Conservation (phyloP, 352 stramenopile species). For the Thraustochytrium striatum region DNA sequence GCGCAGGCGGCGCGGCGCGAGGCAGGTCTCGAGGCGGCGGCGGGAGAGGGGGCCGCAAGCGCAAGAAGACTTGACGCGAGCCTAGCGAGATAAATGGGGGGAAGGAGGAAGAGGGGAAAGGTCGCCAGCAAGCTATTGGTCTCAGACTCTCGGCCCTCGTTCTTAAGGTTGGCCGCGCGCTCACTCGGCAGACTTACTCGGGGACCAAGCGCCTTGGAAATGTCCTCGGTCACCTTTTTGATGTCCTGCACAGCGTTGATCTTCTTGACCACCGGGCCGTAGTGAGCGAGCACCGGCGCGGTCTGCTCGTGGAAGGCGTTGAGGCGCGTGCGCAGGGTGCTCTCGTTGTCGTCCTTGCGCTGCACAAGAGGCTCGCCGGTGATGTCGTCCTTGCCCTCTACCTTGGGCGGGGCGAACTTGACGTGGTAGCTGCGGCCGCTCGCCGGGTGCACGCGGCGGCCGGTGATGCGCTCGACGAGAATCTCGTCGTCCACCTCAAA, state of each 20-base stretch:
- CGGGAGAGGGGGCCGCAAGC: no score
- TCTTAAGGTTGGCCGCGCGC: no score
- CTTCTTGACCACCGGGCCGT: conserved; percentile 64
- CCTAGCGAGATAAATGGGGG: no score
- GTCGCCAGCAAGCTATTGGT: no score
- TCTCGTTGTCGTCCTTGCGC: conserved; percentile 92
- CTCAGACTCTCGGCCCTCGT: no score
- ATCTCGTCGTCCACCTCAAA: conserved; percentile 91
- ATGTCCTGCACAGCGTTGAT: conserved; percentile 79
- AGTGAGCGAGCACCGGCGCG: conserved; percentile 87
- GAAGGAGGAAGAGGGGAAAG: no score
- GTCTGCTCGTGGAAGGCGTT: conserved; percentile 93
- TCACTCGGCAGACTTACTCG: no score
- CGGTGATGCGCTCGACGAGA: conserved; percentile 91
- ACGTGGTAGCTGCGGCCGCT: conserved; percentile 93
- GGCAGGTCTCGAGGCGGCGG: no score
- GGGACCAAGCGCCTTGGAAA: conserved; percentile 19
- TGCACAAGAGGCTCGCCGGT: conserved; percentile 94
- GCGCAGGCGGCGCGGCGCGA: no score
- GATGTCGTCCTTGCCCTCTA: conserved; percentile 76
- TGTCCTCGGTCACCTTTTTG: conserved; percentile 48
- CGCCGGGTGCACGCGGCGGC: conserved; percentile 89
- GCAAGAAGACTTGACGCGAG: no score
- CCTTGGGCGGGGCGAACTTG: conserved; percentile 93
- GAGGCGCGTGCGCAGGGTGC: conserved; percentile 83